phyloP scores from a whole-genome alignment of 495 filamentous ascomycete species.

The Cenococcum geophilum region DNA sequence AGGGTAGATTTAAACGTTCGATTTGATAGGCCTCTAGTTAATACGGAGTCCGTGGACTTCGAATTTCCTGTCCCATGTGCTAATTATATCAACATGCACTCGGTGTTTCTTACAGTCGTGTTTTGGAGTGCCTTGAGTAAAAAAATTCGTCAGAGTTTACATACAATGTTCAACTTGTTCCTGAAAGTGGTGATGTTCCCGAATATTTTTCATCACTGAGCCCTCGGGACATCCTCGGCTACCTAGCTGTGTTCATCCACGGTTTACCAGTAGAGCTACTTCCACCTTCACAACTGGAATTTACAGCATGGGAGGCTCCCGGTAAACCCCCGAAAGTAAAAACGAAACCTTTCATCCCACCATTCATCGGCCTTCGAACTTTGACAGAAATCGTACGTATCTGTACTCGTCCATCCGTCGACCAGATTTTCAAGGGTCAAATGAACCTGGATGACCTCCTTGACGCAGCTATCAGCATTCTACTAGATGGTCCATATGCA shows the following conservation, averaged over 20 bases:
- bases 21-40: too few species aligned
- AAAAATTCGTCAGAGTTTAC: too few species aligned
- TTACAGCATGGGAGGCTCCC: constrained; percentile 42
- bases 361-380: neutral
- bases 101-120: too few species aligned
- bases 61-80: too few species aligned
- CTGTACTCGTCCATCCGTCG: constrained; percentile 46
- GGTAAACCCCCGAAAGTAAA: constrained; percentile 15
- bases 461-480: constrained; percentile 49
- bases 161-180: too few species aligned
- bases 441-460: constrained; percentile 60
- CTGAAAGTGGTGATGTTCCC: too few species aligned
- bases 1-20: too few species aligned
- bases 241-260: constrained; percentile 58
- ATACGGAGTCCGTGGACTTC: too few species aligned
- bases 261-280: constrained; percentile 47
- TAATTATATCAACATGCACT: too few species aligned
- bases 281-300: constrained; percentile 37
- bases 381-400: constrained; percentile 44
- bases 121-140: too few species aligned
- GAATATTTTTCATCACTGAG: constrained; percentile 24
- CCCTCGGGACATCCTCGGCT: constrained; percentile 43
- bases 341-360: constrained; percentile 16
- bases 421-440: constrained; percentile 47
- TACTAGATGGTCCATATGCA: constrained; percentile 57